Evolutionary conservation across 73 alveolate genomes (phyloP), one percentile per base, ranked within the genome.

Genomic region (Symbiodinium natans): DNA sequence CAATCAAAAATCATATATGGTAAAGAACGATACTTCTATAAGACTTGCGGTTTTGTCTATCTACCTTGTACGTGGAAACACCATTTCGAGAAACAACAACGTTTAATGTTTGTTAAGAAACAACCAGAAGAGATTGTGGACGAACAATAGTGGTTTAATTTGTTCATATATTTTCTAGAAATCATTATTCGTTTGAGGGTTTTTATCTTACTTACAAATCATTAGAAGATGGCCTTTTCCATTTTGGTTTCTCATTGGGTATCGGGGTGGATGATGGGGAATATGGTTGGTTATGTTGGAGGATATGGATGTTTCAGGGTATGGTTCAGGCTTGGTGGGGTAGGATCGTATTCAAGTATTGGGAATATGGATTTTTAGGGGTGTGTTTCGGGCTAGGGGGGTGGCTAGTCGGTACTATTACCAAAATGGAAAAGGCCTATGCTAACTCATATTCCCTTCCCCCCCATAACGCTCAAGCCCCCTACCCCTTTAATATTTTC

Each of bases 321-420:
- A 43, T 43, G 56, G 56, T 43, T 43, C 56, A 43, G 56, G 56
- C 19, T 43, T 43, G 56, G 56, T 43, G 56, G 56, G 56, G 56
- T 43, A 43, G 56, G 19, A 43, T 43, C 19, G 56, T 43, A 8
- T 43, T 43, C 56, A 43, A 43, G 56, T 43, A 43, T 56, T 56
- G 74, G 74, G 74, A 56, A 56, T 56, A 56, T 56, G 74, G 74
- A 56, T 56, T 8, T 56, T 56, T 56, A 56, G 74, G 74, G 74
- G 25, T 56, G 33, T 56, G 74, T 56, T 8, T 19, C 74, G 74
- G 25, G 25, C 74, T 56, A 56, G 31, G 74, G 74, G 59, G 59
- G 59, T 46, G 59, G 59, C 59, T 46, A 46, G 59, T 46, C 59
- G 59, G 59, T 46, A 46, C 59, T 46, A 46, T 46, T 46, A 46